Percentiles rank a stretch among this genome's conserved stretches.
Evolutionary conservation across 2,329 filamentous ascomycete genomes (phyloP).

Genomic region (Lachnellula occidentalis): DNA sequence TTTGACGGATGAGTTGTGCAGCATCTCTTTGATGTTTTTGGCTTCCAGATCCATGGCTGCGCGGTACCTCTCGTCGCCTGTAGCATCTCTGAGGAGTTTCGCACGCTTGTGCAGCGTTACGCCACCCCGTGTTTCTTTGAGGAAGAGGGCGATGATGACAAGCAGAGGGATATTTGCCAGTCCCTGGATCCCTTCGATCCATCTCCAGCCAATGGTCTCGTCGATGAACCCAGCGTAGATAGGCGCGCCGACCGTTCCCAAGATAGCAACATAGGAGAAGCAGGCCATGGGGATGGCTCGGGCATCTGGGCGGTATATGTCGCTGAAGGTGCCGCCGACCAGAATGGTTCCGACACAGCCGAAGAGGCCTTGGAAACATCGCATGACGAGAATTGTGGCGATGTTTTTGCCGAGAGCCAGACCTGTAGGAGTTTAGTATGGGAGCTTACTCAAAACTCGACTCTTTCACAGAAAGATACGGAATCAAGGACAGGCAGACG

Average conservation of each 20-base stretch:
- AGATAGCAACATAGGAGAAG: constrained; percentile 69
- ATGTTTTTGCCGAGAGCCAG: constrained; percentile 67
- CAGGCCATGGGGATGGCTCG: constrained; percentile 85
- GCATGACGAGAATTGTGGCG: constrained; percentile 65
- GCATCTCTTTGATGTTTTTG: constrained; percentile 55
- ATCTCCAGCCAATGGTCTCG: constrained; percentile 64
- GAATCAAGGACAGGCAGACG: no score
- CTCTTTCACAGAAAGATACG: no score
- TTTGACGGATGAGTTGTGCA: constrained; percentile 65
- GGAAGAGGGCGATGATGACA: constrained; percentile 59
- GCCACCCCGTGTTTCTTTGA: constrained; percentile 75
- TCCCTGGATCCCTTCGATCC: constrained; percentile 82
- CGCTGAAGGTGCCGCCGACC: constrained; percentile 78
- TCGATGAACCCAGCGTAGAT: constrained; percentile 59
- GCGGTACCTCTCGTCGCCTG: constrained; percentile 53
- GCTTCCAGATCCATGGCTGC: constrained; percentile 47
- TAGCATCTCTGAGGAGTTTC: constrained; percentile 53
- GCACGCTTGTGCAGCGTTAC: constrained; percentile 76
- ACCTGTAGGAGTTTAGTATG: constrained; percentile 35
- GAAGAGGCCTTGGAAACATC: constrained; percentile 65
- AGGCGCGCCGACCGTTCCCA: constrained; percentile 66
- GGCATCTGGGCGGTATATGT: constrained; percentile 71
- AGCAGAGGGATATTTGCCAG: constrained; percentile 62
- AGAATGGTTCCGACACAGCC: constrained; percentile 67
- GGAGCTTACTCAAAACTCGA: no score